Conservation (phyloP, 23 red algal genomes). For the Gracilaria caudata region DNA sequence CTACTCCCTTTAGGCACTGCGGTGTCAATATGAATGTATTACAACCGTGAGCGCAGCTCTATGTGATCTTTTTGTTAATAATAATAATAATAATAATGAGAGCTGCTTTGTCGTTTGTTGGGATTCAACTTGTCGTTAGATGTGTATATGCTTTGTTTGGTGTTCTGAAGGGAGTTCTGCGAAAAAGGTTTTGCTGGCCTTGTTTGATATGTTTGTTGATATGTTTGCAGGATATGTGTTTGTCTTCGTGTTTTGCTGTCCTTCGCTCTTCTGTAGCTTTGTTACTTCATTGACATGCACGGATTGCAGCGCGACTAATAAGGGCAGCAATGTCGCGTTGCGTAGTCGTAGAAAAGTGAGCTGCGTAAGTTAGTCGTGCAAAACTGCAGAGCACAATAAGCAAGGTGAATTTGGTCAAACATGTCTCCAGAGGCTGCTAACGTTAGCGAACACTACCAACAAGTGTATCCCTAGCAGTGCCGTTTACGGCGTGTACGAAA, state of each 20-base stretch:
- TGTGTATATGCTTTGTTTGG: not conserved
- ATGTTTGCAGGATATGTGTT: too few species aligned
- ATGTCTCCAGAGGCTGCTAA: not conserved
- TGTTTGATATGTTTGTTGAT: not conserved
- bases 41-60: slow-evolving; percentile 3
- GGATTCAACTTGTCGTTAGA: not conserved
- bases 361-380: not conserved
- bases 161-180: not conserved
- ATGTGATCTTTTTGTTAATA: not conserved
- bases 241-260: not conserved
- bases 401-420: not conserved
- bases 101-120: slow-evolving; percentile 3
- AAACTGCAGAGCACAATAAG: not conserved
- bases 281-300: not conserved
- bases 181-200: not conserved
- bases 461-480: not conserved
- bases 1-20: not conserved
- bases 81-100: not conserved
- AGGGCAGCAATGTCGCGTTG: not conserved
- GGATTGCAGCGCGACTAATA: not conserved
- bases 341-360: not conserved
- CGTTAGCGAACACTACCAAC: too few species aligned
- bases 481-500: not conserved
- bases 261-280: not conserved
- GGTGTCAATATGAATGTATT: slow-evolving; percentile 2